phyloP scores from a whole-genome alignment of 164 flowering plant species.

The Umbellularia californica region DNA sequence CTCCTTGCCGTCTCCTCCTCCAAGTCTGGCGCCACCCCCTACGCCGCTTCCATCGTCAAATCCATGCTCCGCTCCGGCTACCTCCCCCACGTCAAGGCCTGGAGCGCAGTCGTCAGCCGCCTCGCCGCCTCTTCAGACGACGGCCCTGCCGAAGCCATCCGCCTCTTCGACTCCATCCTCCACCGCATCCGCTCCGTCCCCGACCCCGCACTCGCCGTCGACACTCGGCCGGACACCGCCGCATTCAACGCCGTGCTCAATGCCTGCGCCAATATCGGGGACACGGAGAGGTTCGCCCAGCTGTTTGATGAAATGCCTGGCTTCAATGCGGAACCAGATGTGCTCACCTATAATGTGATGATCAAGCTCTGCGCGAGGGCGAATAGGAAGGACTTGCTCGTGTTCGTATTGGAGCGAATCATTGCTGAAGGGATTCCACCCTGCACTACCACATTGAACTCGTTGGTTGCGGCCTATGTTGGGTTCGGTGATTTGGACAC shows the following conservation, averaged over 20 bases:
- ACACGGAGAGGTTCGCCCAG: slow-evolving; percentile 35
- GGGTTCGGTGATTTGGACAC: slow-evolving; percentile 80
- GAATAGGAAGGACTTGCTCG: slow-evolving; percentile 71
- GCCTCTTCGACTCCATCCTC: slow-evolving; percentile 44
- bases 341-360: slow-evolving; percentile 75
- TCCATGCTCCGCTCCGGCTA: slow-evolving; percentile 89
- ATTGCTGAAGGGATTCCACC: slow-evolving; percentile 40
- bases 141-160: slow-evolving; percentile 61
- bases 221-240: slow-evolving; percentile 71
- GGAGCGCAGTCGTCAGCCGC: slow-evolving; percentile 89
- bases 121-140: slow-evolving; percentile 72
- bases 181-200: slow-evolving; percentile 39
- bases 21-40: slow-evolving; percentile 60
- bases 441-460: slow-evolving; percentile 72
- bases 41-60: slow-evolving; percentile 66
- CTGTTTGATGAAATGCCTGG: slow-evolving; percentile 81
- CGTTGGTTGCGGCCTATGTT: slow-evolving; percentile 89
- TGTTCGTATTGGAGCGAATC: slow-evolving; percentile 64
- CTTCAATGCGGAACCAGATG: slow-evolving; percentile 63
- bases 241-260: slow-evolving; percentile 88
- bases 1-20: slow-evolving; percentile 80
- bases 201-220: slow-evolving; percentile 30
- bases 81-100: slow-evolving; percentile 92
- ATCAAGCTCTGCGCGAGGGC: slow-evolving; percentile 81
- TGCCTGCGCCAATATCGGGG: slow-evolving; percentile 84